Conservation (phyloP, 2,329 filamentous ascomycete species). For the Cryphonectria japonica region DNA sequence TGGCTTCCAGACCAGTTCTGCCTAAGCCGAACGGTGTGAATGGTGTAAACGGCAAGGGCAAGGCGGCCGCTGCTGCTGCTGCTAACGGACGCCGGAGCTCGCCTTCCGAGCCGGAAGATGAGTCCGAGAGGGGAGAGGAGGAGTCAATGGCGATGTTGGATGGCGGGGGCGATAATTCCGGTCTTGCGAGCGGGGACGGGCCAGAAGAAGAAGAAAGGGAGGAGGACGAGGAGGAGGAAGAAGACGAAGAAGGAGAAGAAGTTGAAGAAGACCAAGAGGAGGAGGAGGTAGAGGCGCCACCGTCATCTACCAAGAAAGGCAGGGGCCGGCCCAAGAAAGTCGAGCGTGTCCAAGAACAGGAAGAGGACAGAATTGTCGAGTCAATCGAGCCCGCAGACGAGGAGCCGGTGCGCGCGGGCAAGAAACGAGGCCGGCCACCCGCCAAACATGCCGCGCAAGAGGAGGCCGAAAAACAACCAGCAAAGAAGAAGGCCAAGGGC, state of each 20-base stretch:
- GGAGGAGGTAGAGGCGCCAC: slow-evolving; percentile 29
- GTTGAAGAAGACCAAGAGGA: slow-evolving; percentile 38
- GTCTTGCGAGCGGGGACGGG: slow-evolving; percentile 34
- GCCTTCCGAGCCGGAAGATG: slow-evolving; percentile 37
- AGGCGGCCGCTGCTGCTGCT: slow-evolving; percentile 24
- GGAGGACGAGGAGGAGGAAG: slow-evolving; percentile 37
- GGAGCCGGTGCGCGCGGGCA: slow-evolving; percentile 25
- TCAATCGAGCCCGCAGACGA: slow-evolving; percentile 32
- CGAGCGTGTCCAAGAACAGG: slow-evolving; percentile 32
- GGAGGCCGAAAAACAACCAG: slow-evolving; percentile 32
- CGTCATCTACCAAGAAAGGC: slow-evolving; percentile 20
- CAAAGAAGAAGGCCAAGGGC: slow-evolving; percentile 32
- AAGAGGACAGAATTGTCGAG: slow-evolving; percentile 31
- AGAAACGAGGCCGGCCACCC: slow-evolving; percentile 33
- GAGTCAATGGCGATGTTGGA: slow-evolving; percentile 34
- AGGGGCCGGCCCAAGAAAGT: slow-evolving; percentile 26
- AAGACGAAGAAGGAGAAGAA: slow-evolving; percentile 30
- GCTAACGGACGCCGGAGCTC: slow-evolving; percentile 21
- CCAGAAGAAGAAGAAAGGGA: slow-evolving; percentile 29
- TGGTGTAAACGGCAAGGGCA: slow-evolving; percentile 32
- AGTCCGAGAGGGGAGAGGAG: slow-evolving; percentile 35
- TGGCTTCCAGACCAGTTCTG: slow-evolving; percentile 33
- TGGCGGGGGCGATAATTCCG: slow-evolving; percentile 44
- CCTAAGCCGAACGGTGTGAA: slow-evolving; percentile 37
- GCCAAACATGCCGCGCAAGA: slow-evolving; percentile 32